Conservation (phyloP, 202 grass and related monocot genomes). For the Zizania palustris region DNA sequence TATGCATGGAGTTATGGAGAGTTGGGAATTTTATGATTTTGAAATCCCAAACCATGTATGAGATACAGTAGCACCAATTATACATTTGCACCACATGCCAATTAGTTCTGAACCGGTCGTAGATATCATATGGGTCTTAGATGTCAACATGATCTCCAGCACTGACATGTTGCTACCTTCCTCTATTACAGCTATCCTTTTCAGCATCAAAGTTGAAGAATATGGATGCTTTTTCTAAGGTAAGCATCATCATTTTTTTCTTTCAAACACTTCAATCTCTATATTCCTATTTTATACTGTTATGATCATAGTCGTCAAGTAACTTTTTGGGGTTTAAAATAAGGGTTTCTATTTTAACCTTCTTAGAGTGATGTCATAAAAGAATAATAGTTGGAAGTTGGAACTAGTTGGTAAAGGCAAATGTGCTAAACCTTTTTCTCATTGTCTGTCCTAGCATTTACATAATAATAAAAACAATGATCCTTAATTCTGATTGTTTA, state of each 20-base stretch:
- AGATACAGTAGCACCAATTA: neutral
- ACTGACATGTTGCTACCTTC: conserved; percentile 30
- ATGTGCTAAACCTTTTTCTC: neutral
- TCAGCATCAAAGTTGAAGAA: conserved; percentile 75
- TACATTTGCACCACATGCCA: neutral
- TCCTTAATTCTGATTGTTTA: conserved; percentile 25
- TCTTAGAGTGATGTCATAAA: neutral
- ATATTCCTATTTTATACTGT: conserved; percentile 7
- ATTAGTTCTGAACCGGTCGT: conserved; percentile 3
- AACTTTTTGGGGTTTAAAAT: neutral
- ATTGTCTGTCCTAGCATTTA: neutral
- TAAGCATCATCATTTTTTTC: conserved; percentile 27
- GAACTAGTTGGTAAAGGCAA: neutral
- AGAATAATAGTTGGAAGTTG: neutral
- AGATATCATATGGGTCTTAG: no score
- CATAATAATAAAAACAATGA: neutral
- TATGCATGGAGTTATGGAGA: neutral
- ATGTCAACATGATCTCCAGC: conserved; percentile 26
- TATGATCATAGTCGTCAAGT: neutral
- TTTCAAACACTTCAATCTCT: conserved; percentile 32
- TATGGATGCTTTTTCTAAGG: conserved; percentile 88
- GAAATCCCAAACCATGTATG: neutral
- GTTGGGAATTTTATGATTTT: neutral
- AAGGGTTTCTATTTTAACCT: conserved; percentile 10
- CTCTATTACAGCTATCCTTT: conserved; percentile 67